Percentiles rank a stretch among this genome's conserved stretches.
These are phyloP conservation scores for Mucor sp. DNA, from an alignment of 371 early-diverging fungal genomes.

Conservation along the genomic window DNA sequence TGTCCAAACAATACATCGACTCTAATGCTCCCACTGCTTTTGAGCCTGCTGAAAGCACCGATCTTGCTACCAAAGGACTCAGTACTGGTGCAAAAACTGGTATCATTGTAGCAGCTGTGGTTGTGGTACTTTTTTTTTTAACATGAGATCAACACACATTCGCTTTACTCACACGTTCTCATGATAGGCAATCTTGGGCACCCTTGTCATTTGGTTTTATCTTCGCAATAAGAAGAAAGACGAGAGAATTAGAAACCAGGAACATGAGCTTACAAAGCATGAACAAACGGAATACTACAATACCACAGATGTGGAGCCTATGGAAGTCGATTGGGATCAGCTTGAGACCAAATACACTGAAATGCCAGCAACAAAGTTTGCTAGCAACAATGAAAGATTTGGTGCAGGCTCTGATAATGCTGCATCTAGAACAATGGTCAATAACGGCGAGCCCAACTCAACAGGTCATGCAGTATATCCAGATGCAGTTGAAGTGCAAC, in stretches of 20 bases:
- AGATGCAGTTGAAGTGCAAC: not conserved
- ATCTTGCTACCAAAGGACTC: not conserved
- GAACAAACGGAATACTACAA: not conserved
- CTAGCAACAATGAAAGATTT: not conserved
- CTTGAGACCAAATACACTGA: slow-evolving; percentile 6
- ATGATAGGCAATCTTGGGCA: not conserved
- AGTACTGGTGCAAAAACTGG: slow-evolving; percentile 1
- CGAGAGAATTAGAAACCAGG: not conserved
- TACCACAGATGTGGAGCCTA: not conserved
- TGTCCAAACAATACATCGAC: not conserved
- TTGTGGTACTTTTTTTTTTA: not conserved
- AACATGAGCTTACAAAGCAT: not conserved
- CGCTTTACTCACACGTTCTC: not conserved
- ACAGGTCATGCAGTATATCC: not conserved
- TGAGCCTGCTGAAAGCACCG: not conserved
- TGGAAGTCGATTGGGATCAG: slow-evolving; percentile 8
- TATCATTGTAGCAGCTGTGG: not conserved
- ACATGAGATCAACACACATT: not conserved
- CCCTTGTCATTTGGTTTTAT: not conserved
- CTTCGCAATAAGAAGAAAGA: not conserved
- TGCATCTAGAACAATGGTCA: not conserved
- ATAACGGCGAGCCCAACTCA: not conserved
- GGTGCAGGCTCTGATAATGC: not conserved
- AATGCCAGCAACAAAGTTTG: not conserved
- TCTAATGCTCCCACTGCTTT: not conserved